A percentile compares a stretch with the other conserved stretches of the same genome.
These are phyloP conservation scores for Hymenoscyphus fraxineus DNA, from an alignment of 2,329 filamentous ascomycete species.

Conservation along the genomic window DNA sequence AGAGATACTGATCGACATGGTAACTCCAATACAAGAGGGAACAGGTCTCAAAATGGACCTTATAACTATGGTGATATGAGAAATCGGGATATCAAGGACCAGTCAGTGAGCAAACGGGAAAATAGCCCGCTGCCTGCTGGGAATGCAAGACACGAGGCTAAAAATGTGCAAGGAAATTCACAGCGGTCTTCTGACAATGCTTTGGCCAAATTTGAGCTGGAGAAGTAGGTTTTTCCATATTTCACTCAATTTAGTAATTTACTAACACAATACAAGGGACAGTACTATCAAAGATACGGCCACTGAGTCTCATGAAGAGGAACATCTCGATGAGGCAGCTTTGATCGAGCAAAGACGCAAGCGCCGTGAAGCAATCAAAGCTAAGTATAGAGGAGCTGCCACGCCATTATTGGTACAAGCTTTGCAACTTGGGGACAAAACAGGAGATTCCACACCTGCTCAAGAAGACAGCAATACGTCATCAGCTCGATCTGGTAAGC, in stretches of 20 bases:
- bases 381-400: slow-evolving; percentile 70
- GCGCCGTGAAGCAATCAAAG: slow-evolving; percentile 77
- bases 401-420: slow-evolving; percentile 71
- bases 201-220: slow-evolving; percentile 36
- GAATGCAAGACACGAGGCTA: slow-evolving; percentile 61
- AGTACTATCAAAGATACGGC: slow-evolving; percentile 35
- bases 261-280: slow-evolving; percentile 14
- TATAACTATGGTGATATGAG: slow-evolving; percentile 41
- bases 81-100: slow-evolving; percentile 50
- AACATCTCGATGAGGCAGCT: slow-evolving; percentile 73
- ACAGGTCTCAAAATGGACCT: slow-evolving; percentile 24
- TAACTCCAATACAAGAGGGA: slow-evolving; percentile 11
- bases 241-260: slow-evolving; percentile 15
- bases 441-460: slow-evolving; percentile 31
- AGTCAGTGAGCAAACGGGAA: slow-evolving; percentile 62
- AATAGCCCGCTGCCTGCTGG: slow-evolving; percentile 56
- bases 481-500: slow-evolving; percentile 38
- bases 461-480: slow-evolving; percentile 26
- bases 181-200: slow-evolving; percentile 43
- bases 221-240: slow-evolving; percentile 35
- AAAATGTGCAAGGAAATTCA: slow-evolving; percentile 61
- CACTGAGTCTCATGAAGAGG: slow-evolving; percentile 47
- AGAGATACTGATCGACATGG: slow-evolving; percentile 23
- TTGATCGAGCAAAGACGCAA: slow-evolving; percentile 82
- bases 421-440: slow-evolving; percentile 34